Evolutionary conservation across 139 green algal species (phyloP).

Genomic region (Picochlorum sp.): DNA sequence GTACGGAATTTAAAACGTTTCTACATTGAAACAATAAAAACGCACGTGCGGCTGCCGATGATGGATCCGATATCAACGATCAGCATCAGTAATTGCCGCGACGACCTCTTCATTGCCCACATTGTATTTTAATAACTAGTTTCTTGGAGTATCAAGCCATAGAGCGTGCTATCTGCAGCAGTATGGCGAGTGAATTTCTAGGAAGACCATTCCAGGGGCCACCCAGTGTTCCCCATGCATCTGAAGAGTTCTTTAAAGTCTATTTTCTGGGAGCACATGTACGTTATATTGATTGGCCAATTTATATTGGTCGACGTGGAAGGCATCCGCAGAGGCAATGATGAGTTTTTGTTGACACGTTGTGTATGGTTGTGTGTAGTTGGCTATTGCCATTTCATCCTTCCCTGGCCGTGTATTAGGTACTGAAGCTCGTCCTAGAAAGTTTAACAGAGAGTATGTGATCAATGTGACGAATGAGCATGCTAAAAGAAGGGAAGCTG

Average conservation of each 20-base stretch:
- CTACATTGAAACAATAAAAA: too few relatives aligned
- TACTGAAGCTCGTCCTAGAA: constrained; percentile 51
- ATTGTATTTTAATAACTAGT: too few relatives aligned
- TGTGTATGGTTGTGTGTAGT: constrained; percentile 22
- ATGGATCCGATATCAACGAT: not conserved
- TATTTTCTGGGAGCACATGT: constrained; percentile 70
- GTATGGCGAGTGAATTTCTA: constrained; percentile 26
- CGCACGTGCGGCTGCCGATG: too few relatives aligned
- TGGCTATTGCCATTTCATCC: constrained; percentile 49
- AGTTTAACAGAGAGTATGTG: constrained; percentile 69
- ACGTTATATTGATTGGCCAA: not conserved
- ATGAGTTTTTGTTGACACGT: not conserved
- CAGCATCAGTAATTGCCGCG: too few relatives aligned
- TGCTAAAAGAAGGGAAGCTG: constrained; percentile 51
- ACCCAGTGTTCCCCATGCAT: constrained; percentile 51
- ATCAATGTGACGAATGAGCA: constrained; percentile 61
- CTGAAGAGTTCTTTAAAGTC: constrained; percentile 63
- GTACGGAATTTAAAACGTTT: too few relatives aligned
- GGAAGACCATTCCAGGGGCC: constrained; percentile 54
- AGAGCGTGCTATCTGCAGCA: not conserved
- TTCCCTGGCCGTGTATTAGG: constrained; percentile 60
- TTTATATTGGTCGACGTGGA: not conserved
- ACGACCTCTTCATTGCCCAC: too few relatives aligned
- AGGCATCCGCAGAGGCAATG: not conserved
- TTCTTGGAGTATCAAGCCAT: too few relatives aligned